Evolutionary conservation across 345 rosid genomes (phyloP).

Genomic region (Garcia nutans): DNA sequence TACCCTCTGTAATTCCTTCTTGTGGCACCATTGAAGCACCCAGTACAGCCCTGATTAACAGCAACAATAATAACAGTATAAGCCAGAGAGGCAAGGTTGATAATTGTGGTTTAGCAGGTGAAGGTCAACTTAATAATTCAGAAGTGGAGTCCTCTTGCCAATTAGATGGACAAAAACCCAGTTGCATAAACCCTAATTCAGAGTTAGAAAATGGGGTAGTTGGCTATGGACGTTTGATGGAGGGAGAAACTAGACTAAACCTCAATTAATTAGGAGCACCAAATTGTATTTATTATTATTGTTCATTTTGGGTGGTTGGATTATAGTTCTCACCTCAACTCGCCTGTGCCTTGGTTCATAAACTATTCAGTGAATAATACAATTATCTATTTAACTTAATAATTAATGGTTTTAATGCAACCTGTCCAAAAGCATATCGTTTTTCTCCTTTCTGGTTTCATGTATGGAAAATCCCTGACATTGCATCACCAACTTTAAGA

Average conservation of each 20-base stretch:
- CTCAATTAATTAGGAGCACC: slow-evolving; percentile 30
- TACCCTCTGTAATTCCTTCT: slow-evolving; percentile 43
- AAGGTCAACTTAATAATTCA: slow-evolving; percentile 1
- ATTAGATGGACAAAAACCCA: slow-evolving; percentile 4
- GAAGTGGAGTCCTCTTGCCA: slow-evolving; percentile 12
- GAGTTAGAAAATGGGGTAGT: slow-evolving; percentile 1
- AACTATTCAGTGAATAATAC: neutral
- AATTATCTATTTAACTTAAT: too few species aligned
- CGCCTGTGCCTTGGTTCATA: neutral
- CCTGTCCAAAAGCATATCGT: too few species aligned
- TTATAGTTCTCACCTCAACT: neutral
- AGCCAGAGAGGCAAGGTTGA: slow-evolving; percentile 14
- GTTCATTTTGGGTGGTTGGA: slow-evolving; percentile 3
- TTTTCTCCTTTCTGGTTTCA: too few species aligned
- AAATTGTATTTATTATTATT: slow-evolving; percentile 14
- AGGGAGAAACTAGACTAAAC: slow-evolving; percentile 18
- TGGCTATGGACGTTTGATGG: slow-evolving; percentile 27
- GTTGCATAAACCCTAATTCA: neutral
- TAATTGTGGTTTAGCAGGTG: neutral
- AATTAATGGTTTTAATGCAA: too few species aligned
- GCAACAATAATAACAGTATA: slow-evolving; percentile 5
- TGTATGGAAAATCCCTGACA: neutral
- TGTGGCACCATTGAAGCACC: slow-evolving; percentile 30
- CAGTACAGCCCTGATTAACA: slow-evolving; percentile 23
- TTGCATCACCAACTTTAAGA: neutral